Conservation (phyloP, 176 grass and related monocot genomes). For the Triticum dicoccoides region DNA sequence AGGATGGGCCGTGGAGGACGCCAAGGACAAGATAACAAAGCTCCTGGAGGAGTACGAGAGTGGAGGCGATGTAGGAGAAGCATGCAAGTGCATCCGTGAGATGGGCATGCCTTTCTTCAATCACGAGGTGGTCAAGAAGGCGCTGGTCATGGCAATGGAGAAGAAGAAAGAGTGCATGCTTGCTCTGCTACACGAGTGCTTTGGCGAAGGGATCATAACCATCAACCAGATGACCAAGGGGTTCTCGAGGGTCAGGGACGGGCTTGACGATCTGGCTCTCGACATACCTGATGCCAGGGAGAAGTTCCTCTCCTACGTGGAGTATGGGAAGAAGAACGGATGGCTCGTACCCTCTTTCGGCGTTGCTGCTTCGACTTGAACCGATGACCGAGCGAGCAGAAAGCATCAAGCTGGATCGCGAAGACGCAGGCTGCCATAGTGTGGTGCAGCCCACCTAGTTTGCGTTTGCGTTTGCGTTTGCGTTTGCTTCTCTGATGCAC, state of each 20-base stretch:
- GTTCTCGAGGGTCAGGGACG: constrained; percentile 80
- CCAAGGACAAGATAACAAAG: constrained; percentile 88
- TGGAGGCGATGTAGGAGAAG: constrained; percentile 84
- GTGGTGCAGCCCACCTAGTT: constrained; percentile 15
- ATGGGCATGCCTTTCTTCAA: constrained; percentile 92
- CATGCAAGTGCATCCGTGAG: constrained; percentile 91
- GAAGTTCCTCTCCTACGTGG: constrained; percentile 67
- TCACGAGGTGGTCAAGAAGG: constrained; percentile 96
- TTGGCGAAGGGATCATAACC: constrained; percentile 87
- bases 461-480: neutral
- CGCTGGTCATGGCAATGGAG: constrained; percentile 84
- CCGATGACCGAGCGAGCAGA: neutral
- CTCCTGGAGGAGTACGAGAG: constrained; percentile 90
- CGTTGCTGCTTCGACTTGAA: constrained; percentile 29
- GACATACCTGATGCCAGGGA: constrained; percentile 85
- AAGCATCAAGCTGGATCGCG: constrained; percentile 16
- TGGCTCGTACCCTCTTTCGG: constrained; percentile 63
- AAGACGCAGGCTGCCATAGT: constrained; percentile 1
- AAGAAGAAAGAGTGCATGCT: constrained; percentile 71
- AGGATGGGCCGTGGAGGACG: constrained; percentile 79
- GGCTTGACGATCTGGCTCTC: constrained; percentile 88
- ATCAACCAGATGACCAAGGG: constrained; percentile 97
- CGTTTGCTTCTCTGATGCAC: constrained; percentile 18
- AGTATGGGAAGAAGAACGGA: constrained; percentile 54
- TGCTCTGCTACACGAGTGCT: constrained; percentile 69